A percentile compares a stretch with the other conserved stretches of the same genome.
Conservation (phyloP, 2,329 filamentous ascomycete genomes). For the Fusarium virguliforme region DNA sequence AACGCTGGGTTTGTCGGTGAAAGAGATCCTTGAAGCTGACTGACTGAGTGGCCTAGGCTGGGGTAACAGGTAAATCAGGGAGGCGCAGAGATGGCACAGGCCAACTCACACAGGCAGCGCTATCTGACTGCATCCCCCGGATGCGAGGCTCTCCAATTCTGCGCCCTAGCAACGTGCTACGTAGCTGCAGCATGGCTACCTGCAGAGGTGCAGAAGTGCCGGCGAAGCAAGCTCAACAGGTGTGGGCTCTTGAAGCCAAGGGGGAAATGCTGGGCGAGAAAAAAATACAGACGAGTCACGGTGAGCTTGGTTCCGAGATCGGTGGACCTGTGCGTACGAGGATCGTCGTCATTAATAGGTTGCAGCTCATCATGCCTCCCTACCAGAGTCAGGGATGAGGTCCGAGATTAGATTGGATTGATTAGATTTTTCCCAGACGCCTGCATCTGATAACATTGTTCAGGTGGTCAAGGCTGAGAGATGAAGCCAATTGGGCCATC, state of each 20-base stretch:
- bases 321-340: constrained; percentile 22
- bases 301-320: constrained; percentile 40
- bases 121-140: constrained; percentile 27
- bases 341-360: constrained; percentile 19
- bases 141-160: constrained; percentile 17
- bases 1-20: constrained; percentile 40
- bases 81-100: constrained; percentile 31
- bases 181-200: constrained; percentile 19
- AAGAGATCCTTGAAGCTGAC: constrained; percentile 30
- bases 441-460: constrained; percentile 42
- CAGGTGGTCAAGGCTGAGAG: constrained; percentile 27
- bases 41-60: constrained; percentile 3
- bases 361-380: constrained; percentile 27
- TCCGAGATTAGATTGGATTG: constrained; percentile 53
- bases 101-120: constrained; percentile 29
- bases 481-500: constrained; percentile 27
- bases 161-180: neutral
- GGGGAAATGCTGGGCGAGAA: constrained; percentile 23
- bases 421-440: constrained; percentile 42
- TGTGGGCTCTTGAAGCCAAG: constrained; percentile 18
- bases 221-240: constrained; percentile 19
- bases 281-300: constrained; percentile 5
- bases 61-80: constrained; percentile 22
- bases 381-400: constrained; percentile 18
- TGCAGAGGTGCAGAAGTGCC: constrained; percentile 26